phyloP scores from a whole-genome alignment of 257 asterid genomes.

The Anisodus tanguticus region DNA sequence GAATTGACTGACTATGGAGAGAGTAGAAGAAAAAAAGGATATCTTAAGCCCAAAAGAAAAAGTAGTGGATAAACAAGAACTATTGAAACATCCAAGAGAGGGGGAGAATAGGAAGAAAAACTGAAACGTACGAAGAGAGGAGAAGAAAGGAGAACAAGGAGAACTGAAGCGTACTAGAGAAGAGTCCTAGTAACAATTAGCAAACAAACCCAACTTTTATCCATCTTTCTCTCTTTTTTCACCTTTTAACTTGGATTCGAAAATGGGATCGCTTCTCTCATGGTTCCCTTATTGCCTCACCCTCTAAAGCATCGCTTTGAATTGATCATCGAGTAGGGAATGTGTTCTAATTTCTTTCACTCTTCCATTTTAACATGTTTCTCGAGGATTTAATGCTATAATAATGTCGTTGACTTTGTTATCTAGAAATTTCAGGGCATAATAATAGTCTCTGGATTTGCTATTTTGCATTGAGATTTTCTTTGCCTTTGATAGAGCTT shows the following conservation, averaged over 20 bases:
- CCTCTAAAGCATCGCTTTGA: no score
- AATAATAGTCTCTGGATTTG: not conserved
- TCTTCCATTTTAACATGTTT: conserved; percentile 8
- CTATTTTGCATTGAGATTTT: conserved; percentile 12
- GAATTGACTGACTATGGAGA: no score
- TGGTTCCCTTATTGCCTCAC: no score
- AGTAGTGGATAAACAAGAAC: not conserved
- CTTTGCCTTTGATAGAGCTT: not conserved
- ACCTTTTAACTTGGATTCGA: no score
- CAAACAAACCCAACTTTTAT: no score
- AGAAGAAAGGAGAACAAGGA: not conserved
- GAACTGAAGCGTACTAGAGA: not conserved
- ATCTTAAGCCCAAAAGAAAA: no score
- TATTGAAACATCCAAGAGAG: no score
- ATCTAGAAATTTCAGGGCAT: not conserved
- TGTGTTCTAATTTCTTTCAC: not conserved
- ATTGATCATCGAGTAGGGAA: not conserved
- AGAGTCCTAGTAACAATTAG: not conserved
- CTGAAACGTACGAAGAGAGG: not conserved
- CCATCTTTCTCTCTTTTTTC: no score
- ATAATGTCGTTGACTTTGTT: no score
- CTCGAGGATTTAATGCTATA: not conserved
- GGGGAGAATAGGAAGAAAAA: not conserved
- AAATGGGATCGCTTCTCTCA: no score
- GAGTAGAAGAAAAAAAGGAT: no score